Evolutionary conservation across 116 monocot species (phyloP), one percentile per base, ranked within the genome.

Genomic region (Dioscorea cayenensis): DNA sequence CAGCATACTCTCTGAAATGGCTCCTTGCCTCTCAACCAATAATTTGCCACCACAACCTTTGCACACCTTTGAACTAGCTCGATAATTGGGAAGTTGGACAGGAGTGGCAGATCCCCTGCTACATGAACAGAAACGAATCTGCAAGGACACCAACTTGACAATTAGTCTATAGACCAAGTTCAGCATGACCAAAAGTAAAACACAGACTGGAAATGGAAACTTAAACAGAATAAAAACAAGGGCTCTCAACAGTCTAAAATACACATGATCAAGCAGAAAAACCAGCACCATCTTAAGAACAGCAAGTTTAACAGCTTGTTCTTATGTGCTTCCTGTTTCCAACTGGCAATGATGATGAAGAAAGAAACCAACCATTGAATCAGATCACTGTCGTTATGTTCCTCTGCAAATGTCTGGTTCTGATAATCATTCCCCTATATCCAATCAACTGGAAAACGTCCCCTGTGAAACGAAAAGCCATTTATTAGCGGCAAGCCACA

Each of bases 81-180:
- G 77, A 14, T 50, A 60, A 35, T 71, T 76, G 65, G 77, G 51
- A 74, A 76, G 67, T 65, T 76, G 69, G 52, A 72, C 25, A 48
- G 65, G 21, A 67, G 86, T 80, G 36, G 72, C 28, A 50, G 74
- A 65, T 28, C 74, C 77, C 66, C 82, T 80, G 58, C 70, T 73
- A 59, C 88, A 95, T 66, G 77, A 64, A 73, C 86, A 95, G 62
- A 64, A 69, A 51, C 60, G 66, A 75, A 87, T 85, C 92, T 92
- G 84, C 70, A 79, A 70, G 43, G 43, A 20, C 6, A 76, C 36
- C 49, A 73, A 21, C 25, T 23, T 22, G 62, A 55, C 55, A 55
- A 18, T n/a, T 16, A 55, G 55, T 55, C 12, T 43, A 43, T 3
- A 12, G 10, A 55, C 51, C 11, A 18, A 55, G n/a, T 55, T 55